phyloP scores from a whole-genome alignment of 2,329 filamentous ascomycete genomes.

The Annulohypoxylon truncatum region DNA sequence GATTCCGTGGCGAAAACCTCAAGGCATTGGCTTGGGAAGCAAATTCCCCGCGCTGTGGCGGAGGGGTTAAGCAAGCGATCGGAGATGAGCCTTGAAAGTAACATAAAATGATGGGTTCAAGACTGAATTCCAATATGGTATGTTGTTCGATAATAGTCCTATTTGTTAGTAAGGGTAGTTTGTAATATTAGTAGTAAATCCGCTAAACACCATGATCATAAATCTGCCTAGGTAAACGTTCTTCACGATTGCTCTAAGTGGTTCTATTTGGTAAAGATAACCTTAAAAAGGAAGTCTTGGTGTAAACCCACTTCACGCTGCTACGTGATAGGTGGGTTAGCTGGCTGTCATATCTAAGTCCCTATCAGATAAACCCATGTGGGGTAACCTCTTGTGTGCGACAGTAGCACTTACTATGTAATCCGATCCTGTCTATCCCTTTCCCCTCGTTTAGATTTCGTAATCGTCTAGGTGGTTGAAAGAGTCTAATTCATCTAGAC shows the following conservation, averaged over 20 bases:
- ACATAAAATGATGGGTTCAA: not conserved
- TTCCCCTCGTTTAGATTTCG: constrained; percentile 8
- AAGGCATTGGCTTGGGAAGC: too few species aligned
- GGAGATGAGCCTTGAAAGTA: not conserved
- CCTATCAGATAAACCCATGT: constrained; percentile 9
- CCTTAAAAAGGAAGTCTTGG: not conserved
- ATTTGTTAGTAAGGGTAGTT: not conserved
- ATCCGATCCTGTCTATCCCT: not conserved
- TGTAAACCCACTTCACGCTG: constrained; percentile 1
- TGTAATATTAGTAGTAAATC: not conserved
- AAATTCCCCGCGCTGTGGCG: too few species aligned
- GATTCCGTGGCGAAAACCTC: too few species aligned
- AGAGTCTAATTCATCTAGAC: not conserved
- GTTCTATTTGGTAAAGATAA: constrained; percentile 10
- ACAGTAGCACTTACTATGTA: constrained; percentile 1
- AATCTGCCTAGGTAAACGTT: too few species aligned
- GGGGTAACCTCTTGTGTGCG: not conserved
- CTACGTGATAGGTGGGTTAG: not conserved
- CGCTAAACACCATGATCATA: not conserved
- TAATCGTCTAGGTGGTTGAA: not conserved
- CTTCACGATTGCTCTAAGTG: not conserved
- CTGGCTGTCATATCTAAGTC: constrained; percentile 6
- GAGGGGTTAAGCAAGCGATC: not conserved
- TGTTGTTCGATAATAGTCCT: not conserved
- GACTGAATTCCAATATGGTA: not conserved